phyloP scores from a whole-genome alignment of 2,329 filamentous ascomycete species.

The Sporothrix phasma region DNA sequence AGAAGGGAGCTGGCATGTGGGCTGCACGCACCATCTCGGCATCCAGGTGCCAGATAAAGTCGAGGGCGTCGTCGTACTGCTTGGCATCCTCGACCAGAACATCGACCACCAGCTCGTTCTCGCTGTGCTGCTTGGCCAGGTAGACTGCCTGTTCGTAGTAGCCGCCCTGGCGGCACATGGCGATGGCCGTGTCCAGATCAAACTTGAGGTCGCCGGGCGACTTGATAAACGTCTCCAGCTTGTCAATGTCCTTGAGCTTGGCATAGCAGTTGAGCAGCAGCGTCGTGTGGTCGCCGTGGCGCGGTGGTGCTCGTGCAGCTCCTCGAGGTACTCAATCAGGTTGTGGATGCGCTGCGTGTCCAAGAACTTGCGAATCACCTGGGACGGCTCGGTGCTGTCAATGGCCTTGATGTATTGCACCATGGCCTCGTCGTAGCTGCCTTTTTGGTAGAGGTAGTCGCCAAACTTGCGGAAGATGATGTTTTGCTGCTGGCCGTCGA shows the following conservation, averaged over 20 bases:
- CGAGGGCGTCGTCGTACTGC: constrained; percentile 75
- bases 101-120: constrained; percentile 88
- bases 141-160: constrained; percentile 97
- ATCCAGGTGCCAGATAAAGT: constrained; percentile 84
- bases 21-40: constrained; percentile 58
- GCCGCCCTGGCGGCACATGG: constrained; percentile 93
- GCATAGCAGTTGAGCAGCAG: constrained; percentile 93
- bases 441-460: constrained; percentile 88
- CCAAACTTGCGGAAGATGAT: constrained; percentile 89
- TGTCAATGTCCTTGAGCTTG: constrained; percentile 93
- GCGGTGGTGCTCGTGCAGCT: constrained; percentile 86
- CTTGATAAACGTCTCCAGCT: constrained; percentile 93
- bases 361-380: constrained; percentile 91
- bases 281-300: constrained; percentile 92
- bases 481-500: constrained; percentile 74
- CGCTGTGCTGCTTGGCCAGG: constrained; percentile 84
- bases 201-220: constrained; percentile 91
- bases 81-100: constrained; percentile 94
- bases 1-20: too few relatives aligned
- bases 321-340: constrained; percentile 91
- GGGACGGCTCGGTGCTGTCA: constrained; percentile 89
- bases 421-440: constrained; percentile 97
- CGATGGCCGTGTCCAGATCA: constrained; percentile 91
- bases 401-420: constrained; percentile 94
- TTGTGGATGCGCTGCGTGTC: constrained; percentile 98